Evolutionary conservation across 2,329 filamentous ascomycete species (phyloP).

Genomic region (Aspergillus persii): DNA sequence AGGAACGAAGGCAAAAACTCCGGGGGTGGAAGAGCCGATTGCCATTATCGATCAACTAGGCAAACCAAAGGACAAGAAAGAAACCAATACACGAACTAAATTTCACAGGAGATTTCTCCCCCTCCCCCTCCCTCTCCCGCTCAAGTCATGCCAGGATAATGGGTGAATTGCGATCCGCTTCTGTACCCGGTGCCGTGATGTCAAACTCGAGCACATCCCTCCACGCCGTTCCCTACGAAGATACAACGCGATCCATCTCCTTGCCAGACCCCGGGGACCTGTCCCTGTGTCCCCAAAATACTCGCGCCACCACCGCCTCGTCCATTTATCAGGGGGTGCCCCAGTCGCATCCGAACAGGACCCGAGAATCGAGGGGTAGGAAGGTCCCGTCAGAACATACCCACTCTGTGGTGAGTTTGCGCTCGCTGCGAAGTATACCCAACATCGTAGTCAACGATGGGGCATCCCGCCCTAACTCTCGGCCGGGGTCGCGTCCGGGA

Average conservation of each 20-base stretch:
- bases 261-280: slow-evolving; percentile 24
- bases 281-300: slow-evolving; percentile 23
- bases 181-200: slow-evolving; percentile 25
- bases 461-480: slow-evolving; percentile 32
- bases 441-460: slow-evolving; percentile 41
- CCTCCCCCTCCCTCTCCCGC: not conserved
- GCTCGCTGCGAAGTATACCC: slow-evolving; percentile 37
- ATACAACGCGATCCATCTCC: slow-evolving; percentile 30
- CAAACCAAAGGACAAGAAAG: not conserved
- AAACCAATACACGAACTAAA: not conserved
- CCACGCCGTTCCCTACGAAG: slow-evolving; percentile 26
- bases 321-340: slow-evolving; percentile 16
- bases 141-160: slow-evolving; percentile 39
- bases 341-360: slow-evolving; percentile 13
- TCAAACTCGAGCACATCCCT: slow-evolving; percentile 26
- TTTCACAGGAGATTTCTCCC: not conserved
- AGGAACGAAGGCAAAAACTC: not conserved
- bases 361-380: not conserved
- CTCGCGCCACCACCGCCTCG: slow-evolving; percentile 24
- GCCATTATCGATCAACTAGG: not conserved
- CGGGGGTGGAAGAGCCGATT: not conserved
- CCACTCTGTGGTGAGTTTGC: slow-evolving; percentile 25
- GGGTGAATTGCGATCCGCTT: slow-evolving; percentile 30
- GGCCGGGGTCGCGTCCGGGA: slow-evolving; percentile 29
- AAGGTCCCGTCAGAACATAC: slow-evolving; percentile 14